Evolutionary conservation across 441 rosid species (phyloP), one percentile per base, ranked within the genome.

Genomic region (Corymbia calophylla): DNA sequence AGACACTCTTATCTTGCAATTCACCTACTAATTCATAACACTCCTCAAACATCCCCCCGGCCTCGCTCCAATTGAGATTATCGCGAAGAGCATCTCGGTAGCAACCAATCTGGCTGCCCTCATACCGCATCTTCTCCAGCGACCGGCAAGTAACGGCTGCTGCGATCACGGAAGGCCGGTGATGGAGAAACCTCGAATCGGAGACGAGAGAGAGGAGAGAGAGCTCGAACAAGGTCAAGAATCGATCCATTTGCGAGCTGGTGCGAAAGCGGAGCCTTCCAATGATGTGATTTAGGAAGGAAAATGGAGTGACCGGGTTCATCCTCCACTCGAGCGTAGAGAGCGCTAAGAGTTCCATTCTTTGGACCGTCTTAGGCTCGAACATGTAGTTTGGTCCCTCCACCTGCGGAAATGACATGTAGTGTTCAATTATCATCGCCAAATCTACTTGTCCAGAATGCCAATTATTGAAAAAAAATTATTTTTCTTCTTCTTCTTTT

Each of bases 341-440:
- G 53, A 89, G 88, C 88, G 86, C 60, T n/a, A 86, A 29, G 10
- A 89, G 88, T 84, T 89, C 90, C 88, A 89, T 89, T 58, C 88
- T 89, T 88, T 86, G 88, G 35, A 89, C 77, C 18, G 55, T 66
- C 90, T 86, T 89, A 32, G 90, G 68, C 53, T 89, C 90, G n/a
- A 89, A 89, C 88, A 54, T 23, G 25, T 86, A 86, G 29, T 31
- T 47, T 1, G 85, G 51, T 29, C 4, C 87, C 56, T 47, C 90
- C 27, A 86, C 88, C 90, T 89, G 39, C 6, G 48, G 51, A 21
- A 77, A 44, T 21, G 44, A 47, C 47, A n/a, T 47, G 7, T 12
- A 11, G 51, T 44, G 0, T 77, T 23, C 16, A 2, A 77, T 77
- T 77, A 44, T 70, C 44, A 32, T 32, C 48, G 19, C 48, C 81